These are phyloP conservation scores for Bauhinia variegata DNA, from an alignment of 306 rosid genomes.

Conservation along the genomic window DNA sequence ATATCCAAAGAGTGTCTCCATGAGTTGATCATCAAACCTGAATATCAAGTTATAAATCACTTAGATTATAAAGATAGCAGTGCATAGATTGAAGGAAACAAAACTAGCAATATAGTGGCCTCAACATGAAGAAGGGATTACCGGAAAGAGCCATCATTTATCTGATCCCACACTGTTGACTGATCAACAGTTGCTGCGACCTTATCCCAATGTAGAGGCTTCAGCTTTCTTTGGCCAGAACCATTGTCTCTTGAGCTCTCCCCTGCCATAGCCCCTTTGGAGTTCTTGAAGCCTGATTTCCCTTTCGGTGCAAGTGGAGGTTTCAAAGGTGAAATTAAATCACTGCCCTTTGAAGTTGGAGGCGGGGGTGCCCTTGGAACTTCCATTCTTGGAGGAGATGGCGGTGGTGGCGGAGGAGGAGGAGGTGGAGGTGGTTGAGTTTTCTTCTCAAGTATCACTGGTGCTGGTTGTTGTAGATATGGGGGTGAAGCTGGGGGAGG, in stretches of 20 bases:
- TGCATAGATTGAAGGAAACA: not conserved
- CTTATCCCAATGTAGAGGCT: conserved; percentile 95
- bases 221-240: conserved; percentile 53
- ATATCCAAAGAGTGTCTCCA: conserved; percentile 81
- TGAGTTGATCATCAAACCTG: conserved; percentile 83
- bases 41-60: not conserved
- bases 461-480: not conserved
- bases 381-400: conserved; percentile 4
- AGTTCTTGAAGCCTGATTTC: conserved; percentile 36
- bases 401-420: conserved; percentile 30
- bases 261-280: conserved; percentile 30
- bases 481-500: conserved; percentile 20
- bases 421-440: not conserved
- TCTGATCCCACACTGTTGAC: conserved; percentile 83
- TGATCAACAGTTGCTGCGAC: conserved; percentile 76
- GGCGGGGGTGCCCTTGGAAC: conserved; percentile 32
- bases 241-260: conserved; percentile 46
- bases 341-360: conserved; percentile 42
- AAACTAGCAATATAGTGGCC: not conserved
- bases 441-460: not conserved
- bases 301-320: conserved; percentile 51
- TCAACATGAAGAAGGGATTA: conserved; percentile 23
- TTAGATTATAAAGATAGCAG: conserved; percentile 9
- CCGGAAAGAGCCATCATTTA: conserved; percentile 81
- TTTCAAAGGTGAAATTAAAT: conserved; percentile 44